A percentile compares a stretch with the other conserved stretches of the same genome.
Evolutionary conservation across 1,284 basidiomycete species (phyloP).

Genomic region (Trametes polyzona): DNA sequence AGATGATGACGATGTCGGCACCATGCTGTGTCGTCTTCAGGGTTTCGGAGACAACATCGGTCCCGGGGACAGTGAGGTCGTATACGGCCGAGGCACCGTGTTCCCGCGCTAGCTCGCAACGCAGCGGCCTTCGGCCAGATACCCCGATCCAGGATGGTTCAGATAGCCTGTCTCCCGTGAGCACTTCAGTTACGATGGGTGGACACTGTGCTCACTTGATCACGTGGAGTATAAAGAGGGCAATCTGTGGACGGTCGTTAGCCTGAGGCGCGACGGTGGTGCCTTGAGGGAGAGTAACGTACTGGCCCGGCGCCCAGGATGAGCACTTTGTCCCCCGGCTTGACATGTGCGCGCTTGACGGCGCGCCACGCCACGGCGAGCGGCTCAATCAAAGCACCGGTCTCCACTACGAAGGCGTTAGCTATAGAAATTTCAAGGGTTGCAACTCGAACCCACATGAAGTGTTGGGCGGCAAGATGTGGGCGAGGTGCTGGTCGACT

Average conservation of each 20-base stretch:
- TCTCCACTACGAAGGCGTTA: constrained; percentile 25
- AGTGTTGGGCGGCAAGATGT: constrained; percentile 30
- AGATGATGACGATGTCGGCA: neutral
- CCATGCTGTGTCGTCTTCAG: neutral
- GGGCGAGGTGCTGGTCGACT: constrained; percentile 31
- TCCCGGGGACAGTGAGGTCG: constrained; percentile 16
- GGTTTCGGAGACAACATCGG: neutral
- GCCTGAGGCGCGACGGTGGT: too few species aligned
- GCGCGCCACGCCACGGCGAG: constrained; percentile 40
- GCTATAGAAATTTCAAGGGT: neutral
- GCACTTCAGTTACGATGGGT: neutral
- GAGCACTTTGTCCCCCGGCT: constrained; percentile 33
- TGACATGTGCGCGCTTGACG: constrained; percentile 33
- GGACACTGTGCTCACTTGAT: constrained; percentile 6
- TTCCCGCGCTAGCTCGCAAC: constrained; percentile 27
- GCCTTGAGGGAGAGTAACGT: neutral
- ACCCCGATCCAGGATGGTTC: constrained; percentile 25
- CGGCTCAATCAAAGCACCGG: constrained; percentile 39
- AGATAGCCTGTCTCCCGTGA: neutral
- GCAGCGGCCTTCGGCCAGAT: constrained; percentile 32
- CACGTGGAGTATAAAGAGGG: constrained; percentile 8
- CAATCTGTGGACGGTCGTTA: constrained; percentile 7
- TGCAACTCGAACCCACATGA: neutral
- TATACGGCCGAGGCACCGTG: constrained; percentile 29
- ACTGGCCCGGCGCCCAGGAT: constrained; percentile 39